Conservation (phyloP, 2,329 filamentous ascomycete genomes). For the Fusarium lateritium region DNA sequence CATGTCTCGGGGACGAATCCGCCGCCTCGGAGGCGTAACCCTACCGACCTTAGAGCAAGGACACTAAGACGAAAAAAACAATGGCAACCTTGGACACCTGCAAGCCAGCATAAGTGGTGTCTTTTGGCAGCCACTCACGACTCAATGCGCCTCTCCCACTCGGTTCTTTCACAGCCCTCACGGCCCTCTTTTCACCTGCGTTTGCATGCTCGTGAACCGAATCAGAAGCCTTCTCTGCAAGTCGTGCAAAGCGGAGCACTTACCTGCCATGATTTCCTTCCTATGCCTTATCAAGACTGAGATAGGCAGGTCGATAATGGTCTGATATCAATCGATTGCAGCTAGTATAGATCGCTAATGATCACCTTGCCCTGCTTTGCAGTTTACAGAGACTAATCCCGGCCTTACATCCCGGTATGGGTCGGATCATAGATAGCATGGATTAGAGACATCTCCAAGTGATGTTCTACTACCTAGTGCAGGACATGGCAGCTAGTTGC, state of each 20-base stretch:
- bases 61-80: slow-evolving; percentile 37
- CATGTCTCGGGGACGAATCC: slow-evolving; percentile 36
- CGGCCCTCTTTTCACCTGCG: slow-evolving; percentile 38
- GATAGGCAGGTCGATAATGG: slow-evolving; percentile 38
- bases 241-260: slow-evolving; percentile 39
- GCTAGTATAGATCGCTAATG: slow-evolving; percentile 2
- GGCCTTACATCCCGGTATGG: too few relatives aligned
- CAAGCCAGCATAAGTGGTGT: slow-evolving; percentile 36
- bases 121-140: slow-evolving; percentile 43
- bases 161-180: slow-evolving; percentile 30
- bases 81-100: slow-evolving; percentile 42
- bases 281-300: slow-evolving; percentile 26
- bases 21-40: slow-evolving; percentile 31
- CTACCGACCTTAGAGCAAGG: slow-evolving; percentile 29
- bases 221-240: slow-evolving; percentile 44
- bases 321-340: slow-evolving; percentile 13
- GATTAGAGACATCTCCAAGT: too few relatives aligned
- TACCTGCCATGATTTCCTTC: slow-evolving; percentile 16
- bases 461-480: not conserved
- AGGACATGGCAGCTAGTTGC: slow-evolving; percentile 9
- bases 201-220: slow-evolving; percentile 42
- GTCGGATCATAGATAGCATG: too few relatives aligned
- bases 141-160: slow-evolving; percentile 38
- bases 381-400: slow-evolving; percentile 1
- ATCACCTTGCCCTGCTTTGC: not conserved